phyloP scores from a whole-genome alignment of 2,329 filamentous ascomycete species.

The Macrophomina phaseolina region DNA sequence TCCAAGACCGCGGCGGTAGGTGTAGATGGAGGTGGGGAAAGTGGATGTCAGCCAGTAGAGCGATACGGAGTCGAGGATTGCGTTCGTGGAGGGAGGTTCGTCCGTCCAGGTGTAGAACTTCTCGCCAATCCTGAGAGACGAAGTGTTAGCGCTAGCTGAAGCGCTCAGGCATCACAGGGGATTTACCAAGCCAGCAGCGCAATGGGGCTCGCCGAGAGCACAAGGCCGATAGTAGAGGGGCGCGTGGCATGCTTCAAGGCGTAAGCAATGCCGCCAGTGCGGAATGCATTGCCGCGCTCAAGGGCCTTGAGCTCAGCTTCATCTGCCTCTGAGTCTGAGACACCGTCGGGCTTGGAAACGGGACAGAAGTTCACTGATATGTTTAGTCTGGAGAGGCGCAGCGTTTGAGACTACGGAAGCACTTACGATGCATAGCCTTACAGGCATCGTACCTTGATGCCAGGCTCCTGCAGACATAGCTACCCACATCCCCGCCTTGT shows the following conservation, averaged over 20 bases:
- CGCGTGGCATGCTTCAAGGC: constrained; percentile 59
- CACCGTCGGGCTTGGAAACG: constrained; percentile 33
- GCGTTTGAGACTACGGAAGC: not conserved
- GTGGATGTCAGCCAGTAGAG: constrained; percentile 64
- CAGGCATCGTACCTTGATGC: constrained; percentile 51
- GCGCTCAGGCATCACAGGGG: not conserved
- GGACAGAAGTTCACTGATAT: constrained; percentile 29
- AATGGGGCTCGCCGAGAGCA: constrained; percentile 60
- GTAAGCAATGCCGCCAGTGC: constrained; percentile 56
- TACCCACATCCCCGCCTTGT: constrained; percentile 65
- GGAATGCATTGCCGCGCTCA: constrained; percentile 40
- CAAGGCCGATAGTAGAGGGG: constrained; percentile 63
- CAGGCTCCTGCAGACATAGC: constrained; percentile 50
- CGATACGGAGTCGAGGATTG: constrained; percentile 59
- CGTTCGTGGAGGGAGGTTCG: constrained; percentile 44
- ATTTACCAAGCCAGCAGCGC: constrained; percentile 61
- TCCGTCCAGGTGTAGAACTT: constrained; percentile 64
- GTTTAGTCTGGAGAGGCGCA: too few species aligned
- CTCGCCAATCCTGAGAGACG: constrained; percentile 53
- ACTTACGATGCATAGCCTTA: constrained; percentile 48
- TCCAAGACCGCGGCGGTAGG: constrained; percentile 50
- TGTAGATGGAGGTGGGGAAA: constrained; percentile 56
- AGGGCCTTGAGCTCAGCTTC: constrained; percentile 33
- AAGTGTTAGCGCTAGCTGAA: not conserved
- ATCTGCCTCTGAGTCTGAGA: constrained; percentile 29